These are phyloP conservation scores for Nitzschia putrida DNA, from an alignment of 108 stramenopile genomes.

Conservation along the genomic window DNA sequence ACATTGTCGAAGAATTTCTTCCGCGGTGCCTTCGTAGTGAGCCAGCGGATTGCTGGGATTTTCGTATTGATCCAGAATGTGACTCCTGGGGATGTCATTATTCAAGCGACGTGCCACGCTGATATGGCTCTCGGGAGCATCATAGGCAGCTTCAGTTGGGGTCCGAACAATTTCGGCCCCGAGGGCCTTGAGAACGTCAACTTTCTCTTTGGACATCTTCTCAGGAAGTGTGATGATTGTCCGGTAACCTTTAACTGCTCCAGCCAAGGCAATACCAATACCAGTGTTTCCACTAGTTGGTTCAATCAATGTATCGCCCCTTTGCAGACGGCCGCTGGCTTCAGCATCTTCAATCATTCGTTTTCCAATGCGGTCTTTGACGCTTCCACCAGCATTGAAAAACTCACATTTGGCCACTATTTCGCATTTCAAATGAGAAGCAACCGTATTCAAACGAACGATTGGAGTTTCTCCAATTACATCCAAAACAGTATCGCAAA, in stretches of 20 bases:
- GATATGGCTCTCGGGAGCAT: conserved; percentile 78
- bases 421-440: conserved; percentile 56
- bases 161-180: conserved; percentile 93
- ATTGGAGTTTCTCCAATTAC: conserved; percentile 83
- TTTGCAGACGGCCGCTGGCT: conserved; percentile 63
- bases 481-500: conserved; percentile 40
- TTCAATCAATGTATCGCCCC: conserved; percentile 93
- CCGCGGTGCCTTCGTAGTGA: conserved; percentile 92
- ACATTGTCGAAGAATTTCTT: conserved; percentile 78
- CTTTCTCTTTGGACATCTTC: conserved; percentile 94
- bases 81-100: conserved; percentile 83
- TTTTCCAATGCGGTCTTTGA: conserved; percentile 90
- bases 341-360: conserved; percentile 82
- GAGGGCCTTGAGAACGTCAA: conserved; percentile 88
- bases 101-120: conserved; percentile 82
- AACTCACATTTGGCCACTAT: conserved; percentile 51
- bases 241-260: conserved; percentile 85
- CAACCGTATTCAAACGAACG: conserved; percentile 65
- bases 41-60: conserved; percentile 89
- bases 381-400: conserved; percentile 82
- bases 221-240: conserved; percentile 93
- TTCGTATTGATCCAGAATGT: conserved; percentile 91
- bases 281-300: conserved; percentile 97
- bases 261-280: conserved; percentile 90
- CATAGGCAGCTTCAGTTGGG: conserved; percentile 83